phyloP scores from a whole-genome alignment of 2,329 filamentous ascomycete species.

The Byssochlamys sp. region DNA sequence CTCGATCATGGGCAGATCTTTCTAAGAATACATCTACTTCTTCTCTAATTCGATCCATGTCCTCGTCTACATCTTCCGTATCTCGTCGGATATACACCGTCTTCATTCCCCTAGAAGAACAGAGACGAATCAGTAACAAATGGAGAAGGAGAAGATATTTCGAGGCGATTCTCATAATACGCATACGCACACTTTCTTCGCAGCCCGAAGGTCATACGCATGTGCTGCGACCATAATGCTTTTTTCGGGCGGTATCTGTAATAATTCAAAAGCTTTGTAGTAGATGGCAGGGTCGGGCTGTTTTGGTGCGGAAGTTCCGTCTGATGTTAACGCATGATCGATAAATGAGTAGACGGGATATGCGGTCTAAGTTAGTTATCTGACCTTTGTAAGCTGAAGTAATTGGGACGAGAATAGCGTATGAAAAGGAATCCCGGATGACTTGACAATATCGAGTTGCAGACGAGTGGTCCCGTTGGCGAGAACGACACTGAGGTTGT shows the following conservation, averaged over 20 bases:
- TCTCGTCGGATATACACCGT: background rate
- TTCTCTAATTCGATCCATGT: background rate
- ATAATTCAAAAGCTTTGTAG: conserved; percentile 35
- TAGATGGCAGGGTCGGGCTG: conserved; percentile 43
- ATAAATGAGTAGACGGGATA: background rate
- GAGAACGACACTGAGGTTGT: conserved; percentile 29
- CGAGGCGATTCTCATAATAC: no score
- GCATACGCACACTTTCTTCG: conserved; percentile 37
- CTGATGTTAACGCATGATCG: background rate
- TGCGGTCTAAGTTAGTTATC: background rate
- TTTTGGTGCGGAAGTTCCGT: background rate
- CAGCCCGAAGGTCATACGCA: conserved; percentile 45
- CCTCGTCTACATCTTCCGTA: background rate
- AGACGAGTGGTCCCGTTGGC: conserved; percentile 48
- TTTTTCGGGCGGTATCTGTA: conserved; percentile 37
- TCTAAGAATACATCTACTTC: background rate
- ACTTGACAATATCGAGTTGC: conserved; percentile 44
- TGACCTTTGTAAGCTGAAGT: conserved; percentile 33
- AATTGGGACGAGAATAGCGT: conserved; percentile 46
- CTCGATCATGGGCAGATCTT: background rate
- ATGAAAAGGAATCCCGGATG: conserved; percentile 40
- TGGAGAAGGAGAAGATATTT: no score
- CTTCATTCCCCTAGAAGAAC: background rate
- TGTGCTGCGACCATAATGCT: conserved; percentile 46
- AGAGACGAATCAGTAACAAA: background rate